A percentile compares a stretch with the other conserved stretches of the same genome.
Conservation (phyloP, 2,329 filamentous ascomycete species). For the Xylaria sp. region DNA sequence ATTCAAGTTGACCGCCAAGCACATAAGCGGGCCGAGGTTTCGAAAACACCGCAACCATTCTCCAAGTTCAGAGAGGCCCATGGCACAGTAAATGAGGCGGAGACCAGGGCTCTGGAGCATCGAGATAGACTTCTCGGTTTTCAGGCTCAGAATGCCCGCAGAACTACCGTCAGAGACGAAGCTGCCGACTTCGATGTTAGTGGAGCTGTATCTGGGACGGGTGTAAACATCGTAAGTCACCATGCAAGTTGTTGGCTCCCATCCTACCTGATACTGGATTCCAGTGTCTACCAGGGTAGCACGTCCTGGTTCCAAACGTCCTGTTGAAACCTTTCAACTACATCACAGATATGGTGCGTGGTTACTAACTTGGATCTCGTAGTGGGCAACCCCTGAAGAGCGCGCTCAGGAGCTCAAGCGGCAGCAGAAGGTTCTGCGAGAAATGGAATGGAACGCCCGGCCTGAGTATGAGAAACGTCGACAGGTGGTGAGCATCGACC, state of each 20-base stretch:
- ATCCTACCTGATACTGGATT: neutral
- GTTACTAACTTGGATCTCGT: neutral
- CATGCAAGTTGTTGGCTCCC: neutral
- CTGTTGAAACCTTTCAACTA: neutral
- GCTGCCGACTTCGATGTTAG: conserved; percentile 72
- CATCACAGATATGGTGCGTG: neutral
- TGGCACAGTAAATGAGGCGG: conserved; percentile 62
- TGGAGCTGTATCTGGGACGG: conserved; percentile 56
- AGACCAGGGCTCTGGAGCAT: conserved; percentile 78
- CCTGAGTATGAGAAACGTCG: conserved; percentile 91
- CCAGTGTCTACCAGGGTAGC: neutral
- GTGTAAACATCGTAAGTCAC: conserved; percentile 66
- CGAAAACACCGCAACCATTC: conserved; percentile 70
- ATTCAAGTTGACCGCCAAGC: conserved; percentile 72
- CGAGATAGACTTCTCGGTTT: conserved; percentile 83
- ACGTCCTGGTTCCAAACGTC: neutral
- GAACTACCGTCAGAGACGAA: conserved; percentile 89
- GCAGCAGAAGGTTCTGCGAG: conserved; percentile 84
- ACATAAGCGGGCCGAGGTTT: conserved; percentile 74
- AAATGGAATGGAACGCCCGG: conserved; percentile 85
- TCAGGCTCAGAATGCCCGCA: conserved; percentile 84
- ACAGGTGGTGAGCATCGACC: conserved; percentile 85
- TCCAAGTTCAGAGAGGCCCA: conserved; percentile 56
- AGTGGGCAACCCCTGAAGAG: conserved; percentile 85
- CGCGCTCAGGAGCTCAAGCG: conserved; percentile 84